Base-by-base conservation (phyloP, 345 rosid genomes). In the Hibiscus trionum region DNA sequence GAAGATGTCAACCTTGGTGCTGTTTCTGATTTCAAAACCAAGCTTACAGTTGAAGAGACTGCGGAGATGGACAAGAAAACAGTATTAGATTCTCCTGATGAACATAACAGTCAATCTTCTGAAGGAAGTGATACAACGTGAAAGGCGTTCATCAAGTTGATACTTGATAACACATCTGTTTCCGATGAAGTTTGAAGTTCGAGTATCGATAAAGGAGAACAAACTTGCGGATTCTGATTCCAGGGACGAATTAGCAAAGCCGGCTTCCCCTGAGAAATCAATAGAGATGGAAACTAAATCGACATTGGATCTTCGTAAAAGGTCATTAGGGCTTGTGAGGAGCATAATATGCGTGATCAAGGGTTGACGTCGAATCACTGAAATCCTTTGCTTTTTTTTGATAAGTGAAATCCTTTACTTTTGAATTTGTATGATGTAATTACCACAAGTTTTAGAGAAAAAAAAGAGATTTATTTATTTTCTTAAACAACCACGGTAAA, bases 11-110 rank as follows among this genome's bases (percentile, higher is more conserved):
- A 53, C 44, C 61, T 69, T 29, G 16, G 63, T 59, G 68, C 74
- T 72, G 78, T 72, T 69, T 80, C 83, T 58, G 63, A 52, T 77
- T 67, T 49, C 10, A 76, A 66, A 62, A 58, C 57, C 66, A 65
- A 69, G 31, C 70, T 73, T 52, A 70, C 76, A 8, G 66, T 39
- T 75, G 77, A 83, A 21, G 72, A 61, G 11, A 47, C 61, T n/a
- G 61, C n/a, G 3, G 46, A 56, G 57, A 47, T 39, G 50, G 74
- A 55, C 55, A 63, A 12, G 42, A 63, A 71, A 44, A 10, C 19
- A 33, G 21, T 21, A 24, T 46, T 33, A 47, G 68, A 72, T 66
- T 66, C 75, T 66, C 49, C 72, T 11, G 72, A 27, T 35, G 66
- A 76, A 66, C 35, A 33, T 44, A 9, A 72, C 52, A 12, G 15